phyloP scores from a whole-genome alignment of 345 rosid genomes.

The Arabidopsis suecica region DNA sequence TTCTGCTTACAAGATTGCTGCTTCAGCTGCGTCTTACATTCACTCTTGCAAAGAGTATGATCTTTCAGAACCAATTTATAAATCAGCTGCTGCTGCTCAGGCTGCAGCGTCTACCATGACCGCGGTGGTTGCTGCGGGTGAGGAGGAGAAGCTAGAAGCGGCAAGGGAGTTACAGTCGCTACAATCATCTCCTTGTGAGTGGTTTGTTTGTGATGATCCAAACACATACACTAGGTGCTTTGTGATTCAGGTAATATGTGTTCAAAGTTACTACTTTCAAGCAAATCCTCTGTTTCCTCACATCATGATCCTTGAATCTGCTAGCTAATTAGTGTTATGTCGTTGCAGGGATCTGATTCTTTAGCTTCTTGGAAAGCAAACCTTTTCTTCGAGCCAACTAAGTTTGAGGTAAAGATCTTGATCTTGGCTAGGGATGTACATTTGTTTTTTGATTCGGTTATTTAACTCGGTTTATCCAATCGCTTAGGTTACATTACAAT shows the following conservation, averaged over 20 bases:
- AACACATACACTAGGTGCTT: constrained; percentile 75
- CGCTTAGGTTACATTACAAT: not conserved
- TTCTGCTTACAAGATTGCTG: constrained; percentile 85
- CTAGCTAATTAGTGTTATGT: not conserved
- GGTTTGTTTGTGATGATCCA: constrained; percentile 87
- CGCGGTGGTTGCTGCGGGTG: constrained; percentile 81
- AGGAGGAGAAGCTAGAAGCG: constrained; percentile 79
- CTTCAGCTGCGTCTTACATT: constrained; percentile 86
- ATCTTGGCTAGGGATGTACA: not conserved
- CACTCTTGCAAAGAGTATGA: constrained; percentile 59
- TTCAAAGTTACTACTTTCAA: not conserved
- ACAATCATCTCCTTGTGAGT: constrained; percentile 87
- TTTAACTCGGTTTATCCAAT: not conserved
- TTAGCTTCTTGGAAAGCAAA: constrained; percentile 92
- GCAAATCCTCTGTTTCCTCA: constrained; percentile 18
- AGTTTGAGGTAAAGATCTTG: constrained; percentile 67
- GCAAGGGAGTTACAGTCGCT: constrained; percentile 77
- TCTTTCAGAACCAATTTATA: constrained; percentile 43
- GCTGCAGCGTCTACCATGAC: constrained; percentile 90
- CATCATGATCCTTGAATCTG: not conserved
- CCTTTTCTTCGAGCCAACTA: constrained; percentile 85
- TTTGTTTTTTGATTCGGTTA: constrained; percentile 14
- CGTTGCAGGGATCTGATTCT: constrained; percentile 85
- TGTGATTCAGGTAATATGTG: constrained; percentile 70
- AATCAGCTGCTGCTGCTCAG: constrained; percentile 81